Conservation (phyloP, 371 early-diverging fungal species). For the Sporodiniella umbellata region DNA sequence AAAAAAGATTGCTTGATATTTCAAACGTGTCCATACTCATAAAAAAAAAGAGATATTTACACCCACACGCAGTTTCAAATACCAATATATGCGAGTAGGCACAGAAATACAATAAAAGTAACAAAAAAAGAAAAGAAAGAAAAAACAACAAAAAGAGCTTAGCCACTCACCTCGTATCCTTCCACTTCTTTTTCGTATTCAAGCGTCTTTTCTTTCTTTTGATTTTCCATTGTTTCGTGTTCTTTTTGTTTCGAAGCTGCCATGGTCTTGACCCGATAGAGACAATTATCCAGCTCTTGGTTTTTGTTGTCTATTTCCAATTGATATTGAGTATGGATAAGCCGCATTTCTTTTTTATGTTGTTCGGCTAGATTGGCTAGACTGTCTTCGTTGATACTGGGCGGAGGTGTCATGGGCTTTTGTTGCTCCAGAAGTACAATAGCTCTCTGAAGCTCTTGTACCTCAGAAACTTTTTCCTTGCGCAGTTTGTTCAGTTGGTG, state of each 20-base stretch:
- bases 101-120: too few species aligned
- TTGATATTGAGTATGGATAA: constrained; percentile 38
- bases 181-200: constrained; percentile 11
- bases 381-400: constrained; percentile 8
- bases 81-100: too few species aligned
- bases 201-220: constrained; percentile 18
- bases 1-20: too few species aligned
- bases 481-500: constrained; percentile 25
- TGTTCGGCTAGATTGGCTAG: constrained; percentile 28
- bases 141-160: not conserved
- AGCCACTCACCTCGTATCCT: constrained; percentile 37
- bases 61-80: too few species aligned
- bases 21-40: too few species aligned
- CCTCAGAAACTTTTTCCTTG: constrained; percentile 32
- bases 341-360: constrained; percentile 30
- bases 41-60: too few species aligned
- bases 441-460: constrained; percentile 13
- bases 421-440: constrained; percentile 7
- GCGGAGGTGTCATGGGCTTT: not conserved
- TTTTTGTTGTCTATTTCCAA: constrained; percentile 28
- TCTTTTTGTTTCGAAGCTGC: constrained; percentile 34
- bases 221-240: constrained; percentile 15
- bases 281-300: constrained; percentile 37
- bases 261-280: constrained; percentile 36
- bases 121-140: not conserved